These are phyloP conservation scores for Astrephomene gubernaculifera DNA, from an alignment of 139 green algal species.

Conservation along the genomic window DNA sequence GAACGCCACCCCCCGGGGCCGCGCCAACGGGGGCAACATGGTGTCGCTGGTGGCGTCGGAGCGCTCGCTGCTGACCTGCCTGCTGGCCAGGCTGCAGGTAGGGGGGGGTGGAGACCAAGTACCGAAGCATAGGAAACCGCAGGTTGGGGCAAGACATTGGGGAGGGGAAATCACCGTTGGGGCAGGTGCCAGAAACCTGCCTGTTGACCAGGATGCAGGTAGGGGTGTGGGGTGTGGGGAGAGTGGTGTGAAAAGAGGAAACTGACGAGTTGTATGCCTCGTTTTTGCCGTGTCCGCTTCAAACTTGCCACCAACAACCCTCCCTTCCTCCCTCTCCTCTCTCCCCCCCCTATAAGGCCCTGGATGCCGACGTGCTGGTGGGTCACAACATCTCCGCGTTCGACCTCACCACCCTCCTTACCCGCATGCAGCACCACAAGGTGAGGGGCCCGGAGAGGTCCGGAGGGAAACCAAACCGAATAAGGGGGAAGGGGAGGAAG, in stretches of 20 bases:
- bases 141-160: too few species aligned
- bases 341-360: not conserved
- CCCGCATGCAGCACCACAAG: constrained; percentile 93
- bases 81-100: constrained; percentile 84
- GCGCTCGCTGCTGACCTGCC: constrained; percentile 87
- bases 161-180: not conserved
- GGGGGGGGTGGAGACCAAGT: not conserved
- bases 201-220: not conserved
- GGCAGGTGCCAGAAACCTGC: not conserved
- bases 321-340: not conserved
- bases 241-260: too few species aligned
- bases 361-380: constrained; percentile 96
- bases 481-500: not conserved
- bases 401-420: constrained; percentile 93
- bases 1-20: constrained; percentile 73
- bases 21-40: constrained; percentile 79
- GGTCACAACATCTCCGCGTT: constrained; percentile 96
- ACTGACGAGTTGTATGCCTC: too few species aligned
- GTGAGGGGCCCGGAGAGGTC: constrained; percentile 43
- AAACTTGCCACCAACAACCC: not conserved
- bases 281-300: not conserved
- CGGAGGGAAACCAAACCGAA: not conserved
- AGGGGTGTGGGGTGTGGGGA: too few species aligned
- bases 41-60: constrained; percentile 80
- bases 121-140: not conserved